Percentiles rank a stretch among this genome's conserved stretches.
These are phyloP conservation scores for Chrysoporthe cubensis DNA, from an alignment of 2,329 filamentous ascomycete genomes.

Conservation along the genomic window DNA sequence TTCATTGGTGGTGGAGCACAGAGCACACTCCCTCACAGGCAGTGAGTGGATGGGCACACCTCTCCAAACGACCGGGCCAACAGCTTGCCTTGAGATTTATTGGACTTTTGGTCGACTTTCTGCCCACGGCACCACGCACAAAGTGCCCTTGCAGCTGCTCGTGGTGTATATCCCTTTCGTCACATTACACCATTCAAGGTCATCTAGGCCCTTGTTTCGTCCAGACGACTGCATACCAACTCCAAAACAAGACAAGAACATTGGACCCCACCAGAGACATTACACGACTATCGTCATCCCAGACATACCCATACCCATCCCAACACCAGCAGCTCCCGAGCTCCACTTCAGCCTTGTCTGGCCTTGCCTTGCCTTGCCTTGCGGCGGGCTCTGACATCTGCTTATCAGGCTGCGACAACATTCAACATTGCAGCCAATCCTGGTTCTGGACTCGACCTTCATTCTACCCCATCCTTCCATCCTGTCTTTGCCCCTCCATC, in stretches of 20 bases:
- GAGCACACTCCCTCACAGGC: not conserved
- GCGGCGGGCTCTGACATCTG: slow-evolving; percentile 9
- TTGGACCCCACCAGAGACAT: slow-evolving; percentile 11
- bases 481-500: not conserved
- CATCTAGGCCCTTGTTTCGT: not conserved
- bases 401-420: not conserved
- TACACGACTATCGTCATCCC: slow-evolving; percentile 11
- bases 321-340: slow-evolving; percentile 13
- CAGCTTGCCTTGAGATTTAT: not conserved
- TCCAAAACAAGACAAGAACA: not conserved
- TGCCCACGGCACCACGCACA: not conserved
- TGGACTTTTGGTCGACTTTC: slow-evolving; percentile 5
- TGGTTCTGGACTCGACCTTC: not conserved
- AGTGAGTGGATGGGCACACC: not conserved
- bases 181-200: not conserved
- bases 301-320: slow-evolving; percentile 7
- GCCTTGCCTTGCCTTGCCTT: slow-evolving; percentile 2
- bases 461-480: not conserved
- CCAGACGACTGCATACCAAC: not conserved
- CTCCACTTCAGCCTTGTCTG: slow-evolving; percentile 14
- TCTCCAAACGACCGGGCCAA: slow-evolving; percentile 4
- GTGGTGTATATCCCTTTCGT: not conserved
- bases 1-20: slow-evolving; percentile 1
- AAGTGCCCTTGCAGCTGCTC: not conserved
- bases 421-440: not conserved